phyloP scores from a whole-genome alignment of 768 basidiomycete species.

The Terana coerulea region DNA sequence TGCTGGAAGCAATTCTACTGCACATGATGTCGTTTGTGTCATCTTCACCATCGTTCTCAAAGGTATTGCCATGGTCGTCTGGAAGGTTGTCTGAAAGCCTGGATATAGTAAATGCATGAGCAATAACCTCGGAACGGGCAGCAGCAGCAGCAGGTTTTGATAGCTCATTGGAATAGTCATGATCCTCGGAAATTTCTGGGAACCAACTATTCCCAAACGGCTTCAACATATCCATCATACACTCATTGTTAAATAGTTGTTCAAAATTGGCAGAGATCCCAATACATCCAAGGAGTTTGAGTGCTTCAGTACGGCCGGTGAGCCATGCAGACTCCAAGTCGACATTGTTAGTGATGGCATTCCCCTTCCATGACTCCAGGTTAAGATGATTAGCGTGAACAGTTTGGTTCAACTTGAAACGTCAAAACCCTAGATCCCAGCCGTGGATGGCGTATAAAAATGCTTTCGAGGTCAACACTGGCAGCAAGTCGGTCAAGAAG shows the following conservation, averaged over 20 bases:
- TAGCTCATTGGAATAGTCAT: constrained; percentile 23
- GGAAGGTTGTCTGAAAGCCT: no score
- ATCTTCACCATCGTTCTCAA: not conserved
- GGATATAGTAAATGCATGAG: no score
- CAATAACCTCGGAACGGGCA: not conserved
- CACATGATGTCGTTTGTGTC: no score
- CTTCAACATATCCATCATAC: constrained; percentile 21
- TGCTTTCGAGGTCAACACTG: constrained; percentile 18
- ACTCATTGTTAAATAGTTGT: not conserved
- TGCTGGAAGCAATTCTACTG: no score
- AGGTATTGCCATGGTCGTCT: no score
- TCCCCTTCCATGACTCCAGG: constrained; percentile 21
- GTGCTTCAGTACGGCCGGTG: constrained; percentile 7
- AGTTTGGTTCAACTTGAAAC: constrained; percentile 18
- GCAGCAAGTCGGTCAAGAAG: constrained; percentile 16
- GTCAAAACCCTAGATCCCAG: constrained; percentile 20
- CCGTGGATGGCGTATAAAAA: constrained; percentile 17
- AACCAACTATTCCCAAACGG: constrained; percentile 25
- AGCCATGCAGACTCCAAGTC: constrained; percentile 18
- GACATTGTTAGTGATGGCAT: constrained; percentile 16
- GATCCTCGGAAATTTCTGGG: constrained; percentile 25
- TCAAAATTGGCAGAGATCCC: constrained; percentile 3
- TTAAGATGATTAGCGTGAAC: constrained; percentile 25
- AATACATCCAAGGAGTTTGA: constrained; percentile 7
- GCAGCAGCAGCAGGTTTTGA: constrained; percentile 2